Evolutionary conservation across 228 moss, liverwort and hornwort species (phyloP).

Genomic region (Sphagnum magellanicum): DNA sequence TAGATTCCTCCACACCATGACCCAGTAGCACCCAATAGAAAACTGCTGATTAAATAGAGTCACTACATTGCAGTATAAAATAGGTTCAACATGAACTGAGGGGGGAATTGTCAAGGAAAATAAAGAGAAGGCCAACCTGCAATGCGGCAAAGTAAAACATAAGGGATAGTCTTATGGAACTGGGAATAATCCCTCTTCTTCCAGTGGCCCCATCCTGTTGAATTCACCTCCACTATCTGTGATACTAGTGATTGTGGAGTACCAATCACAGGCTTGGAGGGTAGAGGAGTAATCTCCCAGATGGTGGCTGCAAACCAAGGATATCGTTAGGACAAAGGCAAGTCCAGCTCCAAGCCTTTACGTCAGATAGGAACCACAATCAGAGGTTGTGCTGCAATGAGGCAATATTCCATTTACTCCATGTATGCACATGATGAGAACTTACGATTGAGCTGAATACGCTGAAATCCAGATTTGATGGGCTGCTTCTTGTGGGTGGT

Average conservation of each 20-base stretch:
- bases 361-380: too few species aligned
- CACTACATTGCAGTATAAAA: not conserved
- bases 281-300: conserved; percentile 71
- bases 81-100: not conserved
- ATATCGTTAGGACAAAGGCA: not conserved
- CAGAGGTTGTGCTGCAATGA: too few species aligned
- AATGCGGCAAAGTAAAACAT: conserved; percentile 73
- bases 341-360: too few species aligned
- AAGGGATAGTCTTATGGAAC: conserved; percentile 72
- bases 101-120: not conserved
- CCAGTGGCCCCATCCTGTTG: conserved; percentile 84
- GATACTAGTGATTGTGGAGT: conserved; percentile 62
- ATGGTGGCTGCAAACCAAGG: conserved; percentile 53
- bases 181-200: conserved; percentile 60
- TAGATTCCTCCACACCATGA: too few species aligned
- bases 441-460: conserved; percentile 74
- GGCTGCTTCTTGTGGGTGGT: conserved; percentile 55
- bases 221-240: conserved; percentile 76
- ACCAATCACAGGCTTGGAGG: conserved; percentile 37
- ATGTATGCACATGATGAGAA: not conserved
- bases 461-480: conserved; percentile 44
- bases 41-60: not conserved
- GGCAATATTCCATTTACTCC: too few species aligned
- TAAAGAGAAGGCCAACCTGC: conserved; percentile 32
- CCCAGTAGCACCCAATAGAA: not conserved